Percentiles rank a stretch among this genome's conserved stretches.
These are phyloP conservation scores for Kodamaea leandrae DNA, from an alignment of 805 yeast species.

Conservation along the genomic window DNA sequence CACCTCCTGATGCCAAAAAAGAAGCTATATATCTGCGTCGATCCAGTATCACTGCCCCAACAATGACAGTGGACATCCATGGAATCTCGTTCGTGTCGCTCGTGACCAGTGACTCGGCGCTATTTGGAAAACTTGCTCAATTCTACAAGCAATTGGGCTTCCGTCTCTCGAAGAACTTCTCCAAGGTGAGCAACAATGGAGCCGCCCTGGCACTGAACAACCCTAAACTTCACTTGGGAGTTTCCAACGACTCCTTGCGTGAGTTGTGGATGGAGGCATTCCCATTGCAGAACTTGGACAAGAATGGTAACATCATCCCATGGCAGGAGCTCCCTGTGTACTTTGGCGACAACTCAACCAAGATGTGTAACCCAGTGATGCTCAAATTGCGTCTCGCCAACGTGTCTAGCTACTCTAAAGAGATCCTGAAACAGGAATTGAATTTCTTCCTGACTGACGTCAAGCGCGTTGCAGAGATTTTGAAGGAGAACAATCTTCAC, in stretches of 20 bases:
- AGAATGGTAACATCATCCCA: conserved; percentile 34
- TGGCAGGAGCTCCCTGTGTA: conserved; percentile 42
- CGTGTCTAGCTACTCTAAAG: not conserved
- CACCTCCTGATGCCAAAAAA: conserved; percentile 5
- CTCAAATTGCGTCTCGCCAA: conserved; percentile 36
- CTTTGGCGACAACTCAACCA: conserved; percentile 34
- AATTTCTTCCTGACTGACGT: conserved; percentile 34
- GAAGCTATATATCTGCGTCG: not conserved
- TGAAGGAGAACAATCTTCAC: conserved; percentile 15
- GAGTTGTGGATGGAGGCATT: conserved; percentile 75
- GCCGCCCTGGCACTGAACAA: conserved; percentile 24
- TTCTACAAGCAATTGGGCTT: conserved; percentile 66
- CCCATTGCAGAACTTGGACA: conserved; percentile 45
- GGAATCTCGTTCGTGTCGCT: conserved; percentile 49
- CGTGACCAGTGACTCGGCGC: conserved; percentile 49
- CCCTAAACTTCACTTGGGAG: conserved; percentile 43
- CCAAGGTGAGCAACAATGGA: conserved; percentile 46
- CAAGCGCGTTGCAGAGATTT: conserved; percentile 18
- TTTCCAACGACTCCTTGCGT: conserved; percentile 61
- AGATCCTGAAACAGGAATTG: conserved; percentile 18
- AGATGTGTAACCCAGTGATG: conserved; percentile 27
- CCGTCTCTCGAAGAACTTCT: conserved; percentile 54
- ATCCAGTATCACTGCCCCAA: not conserved
- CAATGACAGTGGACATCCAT: conserved; percentile 4
- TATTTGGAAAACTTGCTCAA: conserved; percentile 46